Percentiles rank a stretch among this genome's conserved stretches.
Evolutionary conservation across 2,329 filamentous ascomycete genomes (phyloP).

Genomic region (Aspergillus texensis): DNA sequence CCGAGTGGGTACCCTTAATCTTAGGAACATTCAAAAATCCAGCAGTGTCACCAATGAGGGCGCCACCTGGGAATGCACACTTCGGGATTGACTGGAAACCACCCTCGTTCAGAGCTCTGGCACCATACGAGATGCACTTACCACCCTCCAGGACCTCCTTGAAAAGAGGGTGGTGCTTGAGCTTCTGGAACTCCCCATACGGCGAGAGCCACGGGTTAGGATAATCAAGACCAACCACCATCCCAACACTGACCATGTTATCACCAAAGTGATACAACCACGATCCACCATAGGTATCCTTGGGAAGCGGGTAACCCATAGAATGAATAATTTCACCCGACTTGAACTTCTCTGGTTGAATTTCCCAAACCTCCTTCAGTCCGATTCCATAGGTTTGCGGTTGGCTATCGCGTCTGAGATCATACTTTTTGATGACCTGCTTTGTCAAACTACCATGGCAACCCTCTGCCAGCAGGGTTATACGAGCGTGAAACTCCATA

Average conservation of each 20-base stretch:
- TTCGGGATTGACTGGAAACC: constrained; percentile 98
- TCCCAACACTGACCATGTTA: constrained; percentile 87
- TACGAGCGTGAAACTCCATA: constrained; percentile 95
- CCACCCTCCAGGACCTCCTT: constrained; percentile 85
- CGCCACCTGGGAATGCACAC: constrained; percentile 92
- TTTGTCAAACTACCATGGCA: constrained; percentile 96
- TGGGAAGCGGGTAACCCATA: constrained; percentile 87
- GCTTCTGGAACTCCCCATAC: constrained; percentile 95
- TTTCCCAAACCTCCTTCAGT: constrained; percentile 96
- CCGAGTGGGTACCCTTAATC: constrained; percentile 97
- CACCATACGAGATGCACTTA: constrained; percentile 96
- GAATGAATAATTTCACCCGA: constrained; percentile 85
- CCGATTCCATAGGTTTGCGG: constrained; percentile 95
- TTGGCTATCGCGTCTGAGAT: constrained; percentile 83
- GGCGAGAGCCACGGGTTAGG: constrained; percentile 95
- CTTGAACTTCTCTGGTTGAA: constrained; percentile 88
- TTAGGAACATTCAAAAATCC: constrained; percentile 98
- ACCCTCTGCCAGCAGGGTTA: constrained; percentile 90
- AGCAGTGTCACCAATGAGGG: constrained; percentile 92
- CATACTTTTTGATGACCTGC: constrained; percentile 91
- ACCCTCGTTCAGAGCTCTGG: constrained; percentile 87
- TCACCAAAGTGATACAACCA: constrained; percentile 99
- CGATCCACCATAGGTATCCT: constrained; percentile 92
- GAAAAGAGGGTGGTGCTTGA: constrained; percentile 97
- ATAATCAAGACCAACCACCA: constrained; percentile 94